These are phyloP conservation scores for Apophysomyces variabilis DNA, from an alignment of 371 early-diverging fungal species.

Conservation along the genomic window DNA sequence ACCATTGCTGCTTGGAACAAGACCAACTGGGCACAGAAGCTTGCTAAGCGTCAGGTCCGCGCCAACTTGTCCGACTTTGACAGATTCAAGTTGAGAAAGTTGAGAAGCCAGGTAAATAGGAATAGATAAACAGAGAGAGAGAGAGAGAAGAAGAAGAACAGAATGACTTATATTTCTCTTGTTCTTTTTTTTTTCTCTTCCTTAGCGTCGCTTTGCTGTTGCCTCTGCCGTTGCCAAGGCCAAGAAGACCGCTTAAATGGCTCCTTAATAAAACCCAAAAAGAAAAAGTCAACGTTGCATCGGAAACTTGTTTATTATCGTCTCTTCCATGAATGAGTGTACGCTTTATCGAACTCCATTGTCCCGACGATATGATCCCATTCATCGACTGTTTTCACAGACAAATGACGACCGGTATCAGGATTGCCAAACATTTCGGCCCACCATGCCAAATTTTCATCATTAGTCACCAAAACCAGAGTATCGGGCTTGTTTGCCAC, in stretches of 20 bases:
- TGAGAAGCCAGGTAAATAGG: conserved; percentile 76
- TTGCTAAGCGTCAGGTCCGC: conserved; percentile 80
- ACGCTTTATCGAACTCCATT: conserved; percentile 34
- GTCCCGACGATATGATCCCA: conserved; percentile 47
- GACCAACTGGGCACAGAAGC: conserved; percentile 95
- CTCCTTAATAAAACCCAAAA: background rate
- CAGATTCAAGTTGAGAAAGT: conserved; percentile 92
- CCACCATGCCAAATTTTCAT: conserved; percentile 55
- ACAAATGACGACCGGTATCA: conserved; percentile 35
- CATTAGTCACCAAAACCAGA: conserved; percentile 52
- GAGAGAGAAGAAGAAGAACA: background rate
- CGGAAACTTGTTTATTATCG: conserved; percentile 18
- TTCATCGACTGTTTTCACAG: conserved; percentile 46
- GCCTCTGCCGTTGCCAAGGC: conserved; percentile 43
- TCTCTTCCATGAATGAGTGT: conserved; percentile 32
- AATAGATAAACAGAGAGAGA: background rate
- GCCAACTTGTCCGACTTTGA: conserved; percentile 92
- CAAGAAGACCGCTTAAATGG: conserved; percentile 44
- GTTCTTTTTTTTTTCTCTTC: conserved; percentile 9
- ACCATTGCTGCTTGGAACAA: conserved; percentile 80
- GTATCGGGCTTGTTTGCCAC: conserved; percentile 10
- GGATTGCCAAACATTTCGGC: conserved; percentile 52
- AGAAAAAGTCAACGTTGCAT: background rate
- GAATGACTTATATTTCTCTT: background rate
- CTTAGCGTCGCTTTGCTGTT: conserved; percentile 51